Base-by-base conservation (phyloP, 768 basidiomycete genomes). In the Peribolospora baueri region DNA sequence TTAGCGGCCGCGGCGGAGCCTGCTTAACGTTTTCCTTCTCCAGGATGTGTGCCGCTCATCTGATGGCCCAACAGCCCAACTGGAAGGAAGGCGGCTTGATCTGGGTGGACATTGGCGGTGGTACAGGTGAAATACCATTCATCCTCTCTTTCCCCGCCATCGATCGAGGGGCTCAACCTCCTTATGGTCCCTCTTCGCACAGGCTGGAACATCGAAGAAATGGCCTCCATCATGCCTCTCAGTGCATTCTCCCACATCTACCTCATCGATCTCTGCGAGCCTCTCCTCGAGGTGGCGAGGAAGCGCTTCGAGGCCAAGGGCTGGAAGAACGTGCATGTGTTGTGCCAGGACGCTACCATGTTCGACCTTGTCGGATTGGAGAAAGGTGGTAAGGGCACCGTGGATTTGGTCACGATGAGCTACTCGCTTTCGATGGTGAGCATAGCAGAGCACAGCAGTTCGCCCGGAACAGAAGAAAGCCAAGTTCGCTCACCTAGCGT, bases 91-190 rank as follows among this genome's bases (percentile, higher is more conserved):
- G 70, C 5, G 70, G 72, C 10, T 72, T 81, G 13, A 72, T 84
- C 10, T 84, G 82, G 82, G 72, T 84, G 13, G 82, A 84, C 63
- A 76, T 84, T 55, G 80, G 81, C 11, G 82, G 81, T 41, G 82
- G 81, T 38, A 82, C 81, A 9, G 62, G 62, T 73, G 47, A 53
- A 63, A 1, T 7, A 4, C 10, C 8, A 4, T n/a, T 40, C 25
- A 39, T 40, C 42, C 25, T 43, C 36, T 50, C 9, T 37, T 53
- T 7, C 7, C 7, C 50, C 8, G 14, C 7, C 6, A 48, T 7
- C n/a, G 51, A 50, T 38, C 14, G 49, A 49, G 9, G 43, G 8
- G 48, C 14, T 38, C 54, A 69, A 25, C 25, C 25, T 25, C 1
- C 25, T 25, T 1, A 25, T 25, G 25, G 1, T 25, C 25, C 25